Evolutionary conservation across 768 basidiomycete genomes (phyloP).

Genomic region (Lentinula lateritia): DNA sequence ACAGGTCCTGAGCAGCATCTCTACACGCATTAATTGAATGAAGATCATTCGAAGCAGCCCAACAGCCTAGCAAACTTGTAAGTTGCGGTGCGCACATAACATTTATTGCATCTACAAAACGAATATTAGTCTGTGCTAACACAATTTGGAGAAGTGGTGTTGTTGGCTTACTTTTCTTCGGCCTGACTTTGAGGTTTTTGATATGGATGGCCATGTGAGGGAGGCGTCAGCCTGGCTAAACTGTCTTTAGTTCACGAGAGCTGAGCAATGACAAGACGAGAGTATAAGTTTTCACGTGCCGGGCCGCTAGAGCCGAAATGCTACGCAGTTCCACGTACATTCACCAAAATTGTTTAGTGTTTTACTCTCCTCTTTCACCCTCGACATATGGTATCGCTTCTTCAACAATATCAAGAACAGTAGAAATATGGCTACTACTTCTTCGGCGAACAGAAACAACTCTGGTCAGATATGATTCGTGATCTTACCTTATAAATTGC

Average conservation of each 20-base stretch:
- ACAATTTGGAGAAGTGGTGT: neutral
- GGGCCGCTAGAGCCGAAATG: neutral
- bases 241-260: neutral
- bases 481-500: neutral
- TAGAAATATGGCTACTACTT: constrained; percentile 22
- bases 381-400: neutral
- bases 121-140: neutral
- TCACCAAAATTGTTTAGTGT: no score
- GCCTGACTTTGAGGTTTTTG: constrained; percentile 74
- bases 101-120: constrained; percentile 33
- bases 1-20: constrained; percentile 54
- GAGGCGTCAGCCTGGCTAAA: neutral
- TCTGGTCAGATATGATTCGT: constrained; percentile 48
- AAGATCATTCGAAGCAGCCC: constrained; percentile 70
- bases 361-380: neutral
- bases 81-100: constrained; percentile 67
- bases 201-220: constrained; percentile 60
- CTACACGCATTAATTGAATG: constrained; percentile 50
- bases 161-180: constrained; percentile 54
- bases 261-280: no score
- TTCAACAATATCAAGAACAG: neutral
- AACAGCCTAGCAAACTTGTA: constrained; percentile 78
- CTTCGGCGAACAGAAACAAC: constrained; percentile 82
- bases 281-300: neutral
- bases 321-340: neutral